A percentile compares a stretch with the other conserved stretches of the same genome.
Conservation (phyloP, 2,329 filamentous ascomycete genomes). For the Apiospora pterosperma region DNA sequence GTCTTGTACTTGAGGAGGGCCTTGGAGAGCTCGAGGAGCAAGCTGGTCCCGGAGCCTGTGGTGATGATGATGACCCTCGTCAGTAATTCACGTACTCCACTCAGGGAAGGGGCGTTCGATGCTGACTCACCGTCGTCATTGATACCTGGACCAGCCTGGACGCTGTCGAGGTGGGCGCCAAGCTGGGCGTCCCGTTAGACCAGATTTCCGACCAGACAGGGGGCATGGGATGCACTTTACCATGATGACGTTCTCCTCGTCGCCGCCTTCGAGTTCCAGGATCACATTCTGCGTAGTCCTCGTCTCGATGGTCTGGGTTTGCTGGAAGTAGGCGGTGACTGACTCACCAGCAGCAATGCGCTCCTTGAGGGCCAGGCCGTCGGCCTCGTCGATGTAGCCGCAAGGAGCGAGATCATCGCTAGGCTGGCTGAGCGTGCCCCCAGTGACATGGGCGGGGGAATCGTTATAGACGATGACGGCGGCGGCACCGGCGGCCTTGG, state of each 20-base stretch:
- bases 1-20: conserved; percentile 19
- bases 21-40: conserved; percentile 25
- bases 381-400: conserved; percentile 39
- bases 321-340: conserved; percentile 37
- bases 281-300: conserved; percentile 21
- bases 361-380: conserved; percentile 37
- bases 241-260: conserved; percentile 22
- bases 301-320: conserved; percentile 32
- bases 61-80: background rate
- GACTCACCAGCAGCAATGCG: conserved; percentile 36
- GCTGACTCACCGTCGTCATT: conserved; percentile 22
- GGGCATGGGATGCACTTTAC: background rate
- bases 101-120: too few species aligned
- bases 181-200: conserved; percentile 6
- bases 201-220: background rate
- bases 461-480: conserved; percentile 40
- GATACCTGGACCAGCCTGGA: conserved; percentile 28
- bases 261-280: conserved; percentile 29
- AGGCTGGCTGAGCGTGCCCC: conserved; percentile 34
- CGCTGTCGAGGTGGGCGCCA: conserved; percentile 28
- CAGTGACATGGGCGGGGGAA: conserved; percentile 31
- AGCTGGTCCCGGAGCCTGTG: conserved; percentile 21
- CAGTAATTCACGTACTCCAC: background rate
- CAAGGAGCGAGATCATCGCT: conserved; percentile 31
- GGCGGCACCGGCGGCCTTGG: conserved; percentile 30